phyloP scores from a whole-genome alignment of 306 rosid species.

The Alnus rubra region DNA sequence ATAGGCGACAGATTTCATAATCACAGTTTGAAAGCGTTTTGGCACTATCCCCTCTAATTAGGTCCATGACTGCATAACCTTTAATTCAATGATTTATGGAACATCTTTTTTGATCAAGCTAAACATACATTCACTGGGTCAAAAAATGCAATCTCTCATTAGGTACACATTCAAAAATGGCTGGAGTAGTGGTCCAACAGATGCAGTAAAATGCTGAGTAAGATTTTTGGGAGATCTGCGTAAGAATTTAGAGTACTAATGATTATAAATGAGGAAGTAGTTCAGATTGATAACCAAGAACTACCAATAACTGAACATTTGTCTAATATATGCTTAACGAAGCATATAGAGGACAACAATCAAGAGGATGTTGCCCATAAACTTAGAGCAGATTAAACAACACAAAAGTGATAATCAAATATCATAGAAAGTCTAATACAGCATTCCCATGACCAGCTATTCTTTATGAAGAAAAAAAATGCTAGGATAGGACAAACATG shows the following conservation, averaged over 20 bases:
- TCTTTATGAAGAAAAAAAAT: not conserved
- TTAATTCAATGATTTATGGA: not conserved
- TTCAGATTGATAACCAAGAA: constrained; percentile 4
- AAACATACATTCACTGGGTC: not conserved
- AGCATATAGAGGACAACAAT: not conserved
- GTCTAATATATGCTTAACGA: not conserved
- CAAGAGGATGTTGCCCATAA: constrained; percentile 2
- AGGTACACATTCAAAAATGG: not conserved
- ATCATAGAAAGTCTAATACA: not conserved
- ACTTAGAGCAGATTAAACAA: not conserved
- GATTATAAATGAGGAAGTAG: not conserved
- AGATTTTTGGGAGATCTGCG: not conserved
- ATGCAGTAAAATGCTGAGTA: not conserved
- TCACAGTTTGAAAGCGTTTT: not conserved
- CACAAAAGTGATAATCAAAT: not conserved
- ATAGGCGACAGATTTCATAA: not conserved
- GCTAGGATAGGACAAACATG: not conserved
- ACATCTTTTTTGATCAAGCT: not conserved
- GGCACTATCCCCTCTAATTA: not conserved
- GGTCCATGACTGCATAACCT: constrained; percentile 1
- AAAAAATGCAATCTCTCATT: not conserved
- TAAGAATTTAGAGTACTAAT: not conserved
- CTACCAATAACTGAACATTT: not conserved
- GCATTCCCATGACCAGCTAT: not conserved
- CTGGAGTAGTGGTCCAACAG: not conserved